A percentile compares a stretch with the other conserved stretches of the same genome.
Evolutionary conservation across 2,329 filamentous ascomycete genomes (phyloP).

Genomic region (Plenodomus biglobosus): DNA sequence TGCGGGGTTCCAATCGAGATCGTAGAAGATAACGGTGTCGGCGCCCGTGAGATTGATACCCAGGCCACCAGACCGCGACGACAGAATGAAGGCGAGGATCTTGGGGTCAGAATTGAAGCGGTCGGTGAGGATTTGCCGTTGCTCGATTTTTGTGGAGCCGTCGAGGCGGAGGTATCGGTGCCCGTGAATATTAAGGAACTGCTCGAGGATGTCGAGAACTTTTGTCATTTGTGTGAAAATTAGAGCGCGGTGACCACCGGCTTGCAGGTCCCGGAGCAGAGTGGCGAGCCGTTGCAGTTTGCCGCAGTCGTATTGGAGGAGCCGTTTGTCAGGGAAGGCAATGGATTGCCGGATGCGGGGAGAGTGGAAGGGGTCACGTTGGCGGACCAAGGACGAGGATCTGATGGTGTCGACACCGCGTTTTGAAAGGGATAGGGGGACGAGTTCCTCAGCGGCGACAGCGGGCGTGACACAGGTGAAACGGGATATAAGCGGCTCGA

Average conservation of each 20-base stretch:
- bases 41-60: constrained; percentile 97
- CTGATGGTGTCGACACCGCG: constrained; percentile 59
- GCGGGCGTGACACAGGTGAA: constrained; percentile 93
- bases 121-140: constrained; percentile 91
- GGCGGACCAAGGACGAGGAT: constrained; percentile 58
- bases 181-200: constrained; percentile 96
- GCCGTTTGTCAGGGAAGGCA: constrained; percentile 91
- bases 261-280: constrained; percentile 81
- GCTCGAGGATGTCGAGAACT: constrained; percentile 94
- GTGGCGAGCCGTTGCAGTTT: constrained; percentile 90
- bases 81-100: constrained; percentile 93
- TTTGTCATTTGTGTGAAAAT: constrained; percentile 99
- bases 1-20: constrained; percentile 98
- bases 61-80: constrained; percentile 87
- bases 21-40: constrained; percentile 98
- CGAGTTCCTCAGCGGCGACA: constrained; percentile 78
- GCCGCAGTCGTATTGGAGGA: constrained; percentile 97
- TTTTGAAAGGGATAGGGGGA: constrained; percentile 63
- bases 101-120: constrained; percentile 94
- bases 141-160: constrained; percentile 93
- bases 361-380: constrained; percentile 84
- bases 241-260: constrained; percentile 86
- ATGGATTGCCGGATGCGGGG: constrained; percentile 90
- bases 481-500: constrained; percentile 77
- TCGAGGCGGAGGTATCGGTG: constrained; percentile 96